A percentile compares a stretch with the other conserved stretches of the same genome.
Conservation (phyloP, 768 basidiomycete species). For the Agrocybe pediades region DNA sequence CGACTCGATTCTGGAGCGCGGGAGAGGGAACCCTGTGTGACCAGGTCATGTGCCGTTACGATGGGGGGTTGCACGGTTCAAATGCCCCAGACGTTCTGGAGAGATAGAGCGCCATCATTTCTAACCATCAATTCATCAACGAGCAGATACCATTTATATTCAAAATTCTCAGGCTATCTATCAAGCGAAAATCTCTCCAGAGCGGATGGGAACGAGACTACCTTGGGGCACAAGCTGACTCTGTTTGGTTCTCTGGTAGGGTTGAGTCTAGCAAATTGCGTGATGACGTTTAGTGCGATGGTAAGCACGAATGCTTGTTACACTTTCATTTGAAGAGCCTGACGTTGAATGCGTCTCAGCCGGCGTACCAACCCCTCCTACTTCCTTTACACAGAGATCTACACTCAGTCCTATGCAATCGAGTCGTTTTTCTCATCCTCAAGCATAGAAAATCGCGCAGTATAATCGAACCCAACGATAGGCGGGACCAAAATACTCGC, state of each 20-base stretch:
- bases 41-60: constrained; percentile 4
- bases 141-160: too few species aligned
- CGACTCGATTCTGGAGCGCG: not conserved
- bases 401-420: constrained; percentile 13
- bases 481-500: too few species aligned
- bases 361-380: not conserved
- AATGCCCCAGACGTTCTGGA: constrained; percentile 5
- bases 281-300: not conserved
- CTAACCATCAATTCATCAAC: not conserved
- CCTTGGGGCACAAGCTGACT: too few species aligned
- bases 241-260: too few species aligned
- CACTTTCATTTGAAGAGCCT: not conserved
- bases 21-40: not conserved
- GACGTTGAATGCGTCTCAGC: not conserved
- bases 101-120: not conserved
- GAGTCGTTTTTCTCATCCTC: constrained; percentile 6
- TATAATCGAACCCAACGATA: too few species aligned
- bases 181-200: too few species aligned
- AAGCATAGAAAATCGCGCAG: constrained; percentile 1
- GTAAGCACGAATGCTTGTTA: not conserved
- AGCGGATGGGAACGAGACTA: too few species aligned
- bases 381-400: not conserved
- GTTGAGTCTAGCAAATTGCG: not conserved
- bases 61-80: constrained; percentile 8
- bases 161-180: too few species aligned